Evolutionary conservation across 1,139 yeast species (phyloP), one percentile per base, ranked within the genome.

Genomic region (Blastobotrys buckinghamii): DNA sequence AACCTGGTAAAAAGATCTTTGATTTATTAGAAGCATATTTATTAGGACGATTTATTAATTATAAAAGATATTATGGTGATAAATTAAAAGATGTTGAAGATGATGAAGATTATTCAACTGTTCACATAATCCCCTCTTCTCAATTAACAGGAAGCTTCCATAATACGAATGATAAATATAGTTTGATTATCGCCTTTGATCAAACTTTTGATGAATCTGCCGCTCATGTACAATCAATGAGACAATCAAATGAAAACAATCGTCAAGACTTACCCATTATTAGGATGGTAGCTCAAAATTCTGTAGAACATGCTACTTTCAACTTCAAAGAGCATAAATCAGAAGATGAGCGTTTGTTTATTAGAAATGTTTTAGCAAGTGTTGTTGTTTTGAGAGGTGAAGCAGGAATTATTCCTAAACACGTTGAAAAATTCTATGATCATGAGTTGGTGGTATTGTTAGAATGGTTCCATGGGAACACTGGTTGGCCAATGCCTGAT

Each of bases 391-490:
- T 88, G 48, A 71, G 96, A 58, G 95, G 84, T 57, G 76, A 81
- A 53, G 88, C 85, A n/a, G 97, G 97, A 6, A 76, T 78, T 40
- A 65, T 90, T 42, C 95, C 96, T 1, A 84, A 88, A 0, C 95
- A 84, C 58, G 68, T 88, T 45, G 75, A 84, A 60, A 90, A 94
- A 9, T 79, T 86, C 15, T 87, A 84, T 63, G 73, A 80, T 41
- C 84, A 82, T 55, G 78, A 82, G 49, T 70, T 89, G 54, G 72
- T 73, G 9, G 85, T 81, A 56, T 71, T 90, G 45, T 67, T 74
- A 1, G 75, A 74, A 29, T 89, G 92, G 79, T 71, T 84, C 44
- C 60, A 66, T 5, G 63, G 72, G 50, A 51, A 59, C 22, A 48
- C 50, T 2, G 42, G 43, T 2, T 44, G 47, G 47, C 49, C 49